Conservation (phyloP, 768 basidiomycete species). For the Tulasnella sp. region DNA sequence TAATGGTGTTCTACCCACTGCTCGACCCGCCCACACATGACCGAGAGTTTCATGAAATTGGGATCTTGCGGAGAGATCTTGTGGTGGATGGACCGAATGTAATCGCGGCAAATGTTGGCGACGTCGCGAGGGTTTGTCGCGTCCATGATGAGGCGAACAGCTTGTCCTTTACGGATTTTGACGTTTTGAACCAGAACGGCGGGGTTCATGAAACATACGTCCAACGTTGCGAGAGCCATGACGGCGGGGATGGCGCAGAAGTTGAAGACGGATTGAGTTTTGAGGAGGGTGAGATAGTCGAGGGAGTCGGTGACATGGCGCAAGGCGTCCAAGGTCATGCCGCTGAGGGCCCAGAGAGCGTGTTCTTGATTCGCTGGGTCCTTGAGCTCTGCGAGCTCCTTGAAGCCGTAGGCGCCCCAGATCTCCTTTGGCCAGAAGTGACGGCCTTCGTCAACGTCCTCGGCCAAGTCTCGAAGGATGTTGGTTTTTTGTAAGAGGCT, state of each 20-base stretch:
- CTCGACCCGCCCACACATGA: constrained; percentile 85
- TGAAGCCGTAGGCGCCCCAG: constrained; percentile 71
- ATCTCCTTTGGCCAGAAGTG: constrained; percentile 95
- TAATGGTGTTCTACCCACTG: constrained; percentile 90
- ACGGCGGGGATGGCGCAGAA: constrained; percentile 90
- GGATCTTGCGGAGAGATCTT: constrained; percentile 75
- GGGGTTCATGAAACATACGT: constrained; percentile 87
- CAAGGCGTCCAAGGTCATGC: constrained; percentile 81
- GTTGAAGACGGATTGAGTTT: constrained; percentile 88
- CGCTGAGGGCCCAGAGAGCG: constrained; percentile 72
- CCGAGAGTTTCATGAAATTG: constrained; percentile 67
- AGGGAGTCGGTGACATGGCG: constrained; percentile 74
- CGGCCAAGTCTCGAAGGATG: constrained; percentile 89
- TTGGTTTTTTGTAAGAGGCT: constrained; percentile 95
- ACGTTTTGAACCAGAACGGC: constrained; percentile 76
- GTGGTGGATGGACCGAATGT: constrained; percentile 69
- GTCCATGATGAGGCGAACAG: constrained; percentile 76
- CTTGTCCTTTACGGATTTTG: constrained; percentile 89
- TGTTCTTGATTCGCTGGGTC: constrained; percentile 44
- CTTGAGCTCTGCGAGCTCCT: constrained; percentile 57
- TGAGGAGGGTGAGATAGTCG: constrained; percentile 79
- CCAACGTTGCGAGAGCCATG: constrained; percentile 93
- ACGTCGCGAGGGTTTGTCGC: constrained; percentile 91
- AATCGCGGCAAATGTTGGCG: constrained; percentile 74
- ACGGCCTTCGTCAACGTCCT: constrained; percentile 74